Evolutionary conservation across 2,329 filamentous ascomycete species (phyloP).

Genomic region (Monascus ruber): DNA sequence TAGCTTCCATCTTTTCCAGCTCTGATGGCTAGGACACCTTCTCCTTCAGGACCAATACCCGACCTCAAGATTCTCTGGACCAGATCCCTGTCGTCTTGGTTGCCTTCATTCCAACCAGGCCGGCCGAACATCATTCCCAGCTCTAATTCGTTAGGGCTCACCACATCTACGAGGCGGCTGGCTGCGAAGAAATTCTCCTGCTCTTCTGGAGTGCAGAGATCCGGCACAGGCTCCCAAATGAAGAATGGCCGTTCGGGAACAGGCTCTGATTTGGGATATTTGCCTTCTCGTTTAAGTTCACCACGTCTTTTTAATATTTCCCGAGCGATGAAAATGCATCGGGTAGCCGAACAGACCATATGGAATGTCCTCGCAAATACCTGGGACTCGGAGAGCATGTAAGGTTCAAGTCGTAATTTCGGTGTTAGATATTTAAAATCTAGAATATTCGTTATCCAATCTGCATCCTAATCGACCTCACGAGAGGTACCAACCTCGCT

Average conservation of each 20-base stretch:
- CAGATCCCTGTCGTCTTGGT: slow-evolving; percentile 17
- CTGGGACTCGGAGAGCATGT: slow-evolving; percentile 55
- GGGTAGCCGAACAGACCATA: slow-evolving; percentile 67
- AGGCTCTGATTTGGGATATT: slow-evolving; percentile 16
- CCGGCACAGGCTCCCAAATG: slow-evolving; percentile 92
- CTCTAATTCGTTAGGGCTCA: slow-evolving; percentile 78
- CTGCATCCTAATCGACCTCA: neutral
- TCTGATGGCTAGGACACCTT: slow-evolving; percentile 39
- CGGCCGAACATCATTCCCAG: slow-evolving; percentile 72
- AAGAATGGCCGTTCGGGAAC: slow-evolving; percentile 54
- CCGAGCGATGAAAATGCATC: slow-evolving; percentile 64
- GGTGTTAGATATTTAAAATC: slow-evolving; percentile 82
- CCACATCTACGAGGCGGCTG: slow-evolving; percentile 44
- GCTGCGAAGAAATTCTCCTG: slow-evolving; percentile 43
- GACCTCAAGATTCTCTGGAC: slow-evolving; percentile 24
- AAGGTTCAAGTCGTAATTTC: slow-evolving; percentile 67
- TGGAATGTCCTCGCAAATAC: slow-evolving; percentile 70
- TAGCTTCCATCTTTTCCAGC: slow-evolving; percentile 51
- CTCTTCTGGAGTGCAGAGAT: slow-evolving; percentile 64
- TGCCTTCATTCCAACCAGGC: slow-evolving; percentile 21
- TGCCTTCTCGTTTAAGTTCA: slow-evolving; percentile 16
- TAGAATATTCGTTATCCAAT: slow-evolving; percentile 15
- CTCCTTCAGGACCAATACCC: slow-evolving; percentile 25
- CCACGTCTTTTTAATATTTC: slow-evolving; percentile 51
- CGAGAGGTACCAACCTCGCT: slow-evolving; percentile 38